Conservation (phyloP, 768 basidiomycete genomes). For the Phylloporus arenicola region DNA sequence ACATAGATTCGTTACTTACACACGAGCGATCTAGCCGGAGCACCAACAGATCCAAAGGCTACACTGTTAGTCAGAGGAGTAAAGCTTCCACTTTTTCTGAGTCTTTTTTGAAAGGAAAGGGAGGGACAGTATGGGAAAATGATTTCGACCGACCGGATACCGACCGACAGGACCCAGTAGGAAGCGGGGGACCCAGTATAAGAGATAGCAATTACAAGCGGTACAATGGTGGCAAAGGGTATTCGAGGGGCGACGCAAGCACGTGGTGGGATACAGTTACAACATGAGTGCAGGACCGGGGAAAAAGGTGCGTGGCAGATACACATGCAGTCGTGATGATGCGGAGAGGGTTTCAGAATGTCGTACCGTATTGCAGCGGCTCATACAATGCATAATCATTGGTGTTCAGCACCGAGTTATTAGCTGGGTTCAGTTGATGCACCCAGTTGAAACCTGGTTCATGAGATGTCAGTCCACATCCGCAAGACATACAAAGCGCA, state of each 20-base stretch:
- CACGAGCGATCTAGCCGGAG: not conserved
- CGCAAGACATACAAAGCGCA: not conserved
- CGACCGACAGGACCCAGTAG: not conserved
- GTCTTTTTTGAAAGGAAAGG: not conserved
- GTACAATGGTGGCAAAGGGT: not conserved
- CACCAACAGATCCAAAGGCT: not conserved
- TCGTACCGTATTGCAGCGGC: conserved; percentile 12
- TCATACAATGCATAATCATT: conserved; percentile 29
- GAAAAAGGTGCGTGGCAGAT: not conserved
- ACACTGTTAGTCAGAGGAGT: not conserved
- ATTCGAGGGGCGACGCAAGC: not conserved
- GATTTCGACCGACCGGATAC: not conserved
- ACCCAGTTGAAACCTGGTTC: conserved; percentile 34
- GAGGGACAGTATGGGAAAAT: not conserved
- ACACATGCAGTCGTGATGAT: not conserved
- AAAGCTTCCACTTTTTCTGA: not conserved
- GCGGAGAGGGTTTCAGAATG: conserved; percentile 1
- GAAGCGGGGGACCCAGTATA: not conserved
- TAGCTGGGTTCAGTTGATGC: conserved; percentile 22
- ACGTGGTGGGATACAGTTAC: not conserved
- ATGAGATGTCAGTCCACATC: not conserved
- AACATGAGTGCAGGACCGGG: not conserved
- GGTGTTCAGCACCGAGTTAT: conserved; percentile 12
- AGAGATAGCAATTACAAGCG: not conserved
- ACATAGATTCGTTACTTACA: not conserved